These are phyloP conservation scores for Clarireedia sp. DNA, from an alignment of 2,329 filamentous ascomycete genomes.

Conservation along the genomic window DNA sequence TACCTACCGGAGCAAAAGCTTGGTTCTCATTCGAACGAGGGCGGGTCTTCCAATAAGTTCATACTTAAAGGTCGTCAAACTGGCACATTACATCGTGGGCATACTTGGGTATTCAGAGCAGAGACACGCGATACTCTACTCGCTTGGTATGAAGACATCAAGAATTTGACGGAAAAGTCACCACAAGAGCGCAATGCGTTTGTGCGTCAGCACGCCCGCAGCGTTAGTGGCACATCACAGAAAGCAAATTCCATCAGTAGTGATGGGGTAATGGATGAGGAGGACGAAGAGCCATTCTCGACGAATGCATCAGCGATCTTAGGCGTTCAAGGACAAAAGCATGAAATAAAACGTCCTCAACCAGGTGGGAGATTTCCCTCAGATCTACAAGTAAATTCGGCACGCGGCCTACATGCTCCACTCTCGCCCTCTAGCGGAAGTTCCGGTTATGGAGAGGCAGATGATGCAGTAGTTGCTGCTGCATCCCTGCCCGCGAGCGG, in stretches of 20 bases:
- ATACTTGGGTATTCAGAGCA: slow-evolving; percentile 65
- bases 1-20: slow-evolving; percentile 93
- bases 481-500: slow-evolving; percentile 33
- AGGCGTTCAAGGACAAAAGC: slow-evolving; percentile 38
- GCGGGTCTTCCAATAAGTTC: slow-evolving; percentile 90
- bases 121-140: slow-evolving; percentile 88
- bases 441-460: slow-evolving; percentile 43
- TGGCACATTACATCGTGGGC: slow-evolving; percentile 78
- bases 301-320: slow-evolving; percentile 47
- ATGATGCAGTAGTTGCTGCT: slow-evolving; percentile 52
- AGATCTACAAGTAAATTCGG: slow-evolving; percentile 74
- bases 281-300: slow-evolving; percentile 57
- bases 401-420: slow-evolving; percentile 72
- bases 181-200: slow-evolving; percentile 84
- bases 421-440: slow-evolving; percentile 76
- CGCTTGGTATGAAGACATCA: slow-evolving; percentile 88
- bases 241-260: slow-evolving; percentile 59
- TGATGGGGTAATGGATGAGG: slow-evolving; percentile 71
- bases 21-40: slow-evolving; percentile 77
- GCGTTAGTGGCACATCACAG: slow-evolving; percentile 57
- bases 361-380: slow-evolving; percentile 96
- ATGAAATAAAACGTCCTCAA: slow-evolving; percentile 63
- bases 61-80: slow-evolving; percentile 95
- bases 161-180: slow-evolving; percentile 77
- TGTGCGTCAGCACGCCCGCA: slow-evolving; percentile 73